Base-by-base conservation (phyloP, 139 green algal species). In the Chlamydomonas schloesseri region DNA sequence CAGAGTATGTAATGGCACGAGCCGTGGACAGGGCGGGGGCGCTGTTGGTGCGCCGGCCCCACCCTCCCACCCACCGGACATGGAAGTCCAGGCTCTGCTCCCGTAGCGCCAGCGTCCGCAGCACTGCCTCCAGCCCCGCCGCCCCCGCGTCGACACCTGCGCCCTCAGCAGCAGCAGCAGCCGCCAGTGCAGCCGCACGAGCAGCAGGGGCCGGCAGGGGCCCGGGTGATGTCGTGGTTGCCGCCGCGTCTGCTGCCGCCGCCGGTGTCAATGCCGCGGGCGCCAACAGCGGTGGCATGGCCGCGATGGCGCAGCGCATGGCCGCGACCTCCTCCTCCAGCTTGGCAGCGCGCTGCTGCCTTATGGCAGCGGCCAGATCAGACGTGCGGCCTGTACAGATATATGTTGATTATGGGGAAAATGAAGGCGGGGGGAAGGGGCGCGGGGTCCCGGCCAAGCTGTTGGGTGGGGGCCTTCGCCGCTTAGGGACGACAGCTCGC, bases 71-170 rank as follows among this genome's bases (percentile, higher is more conserved):
- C 1, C 36, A 69, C 79, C 50, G 57, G 9, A 69, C 47, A 31
- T 85, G 79, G 67, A 85, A 85, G 50, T 36, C 65, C 47, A 85
- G 46, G 79, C 47, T 37, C 67, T 85, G 79, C 67, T 85, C 79
- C 24, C 21, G 37, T 2, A 20, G 0, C 1, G 20, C 70, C 34
- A 85, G 34, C 8, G 28, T 21, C 65, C 67, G 65, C 5, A 85
- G 23, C 31, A 76, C 79, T 1, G 65, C 47, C 47, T 68, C 79
- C 67, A 85, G 34, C 2, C 0, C 64, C n/a, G 4, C 26, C 64
- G 42, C 18, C 11, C 29, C n/a, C 5, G 31, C 50, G 9, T 53
- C 31, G 18, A n/a, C n/a, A n/a, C n/a, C n/a, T n/a, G n/a, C n/a
- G n/a, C n/a, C n/a, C n/a, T n/a, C n/a, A n/a, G n/a, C n/a, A n/a